Base-by-base conservation (phyloP, 164 flowering plant species). In the Aristolochia californica region DNA sequence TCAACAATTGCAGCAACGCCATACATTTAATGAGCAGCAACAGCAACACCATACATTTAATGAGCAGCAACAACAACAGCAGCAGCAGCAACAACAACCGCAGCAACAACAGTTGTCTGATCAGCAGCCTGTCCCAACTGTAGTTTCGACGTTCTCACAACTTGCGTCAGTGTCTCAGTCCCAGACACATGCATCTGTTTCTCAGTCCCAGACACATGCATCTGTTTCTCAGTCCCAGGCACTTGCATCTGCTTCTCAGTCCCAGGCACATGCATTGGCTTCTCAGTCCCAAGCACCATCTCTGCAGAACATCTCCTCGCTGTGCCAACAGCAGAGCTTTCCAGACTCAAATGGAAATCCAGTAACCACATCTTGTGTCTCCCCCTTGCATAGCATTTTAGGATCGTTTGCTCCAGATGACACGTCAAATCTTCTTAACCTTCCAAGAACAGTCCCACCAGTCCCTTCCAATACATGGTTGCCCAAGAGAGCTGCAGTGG, bases 381-480 rank as follows among this genome's bases (percentile, higher is more conserved):
- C 95, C 63, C 88, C 96, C 13, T 49, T 88, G 21, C 93, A 83
- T 20, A 75, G 84, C 65, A 67, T 87, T 21, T 51, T 88, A 72
- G 80, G 89, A 43, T 78, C 91, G 50, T 84, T 75, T 62, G 57
- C 90, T 11, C 81, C 70, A 60, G 93, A 83, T 45, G 87, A 79
- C 30, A 61, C 88, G n/a, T 72, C 91, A 56, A 75, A 80, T 52
- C 71, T 79, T 34, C 77, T 81, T 47, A 78, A 66, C 60, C 50
- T 80, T 59, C 78, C 83, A 34, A 69, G 89, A 63, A 65, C 72
- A 56, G 78, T 59, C 47, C 38, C 77, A 4, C 13, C 72, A 24
- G 60, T 73, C 43, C 45, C 78, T 53, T 76, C 90, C 50, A 40
- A 76, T 60, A 60, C 70, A 13, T 85, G 94, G 88, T 7, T 34